phyloP scores from a whole-genome alignment of 2,329 filamentous ascomycete genomes.

The Leptographium galeiforme region DNA sequence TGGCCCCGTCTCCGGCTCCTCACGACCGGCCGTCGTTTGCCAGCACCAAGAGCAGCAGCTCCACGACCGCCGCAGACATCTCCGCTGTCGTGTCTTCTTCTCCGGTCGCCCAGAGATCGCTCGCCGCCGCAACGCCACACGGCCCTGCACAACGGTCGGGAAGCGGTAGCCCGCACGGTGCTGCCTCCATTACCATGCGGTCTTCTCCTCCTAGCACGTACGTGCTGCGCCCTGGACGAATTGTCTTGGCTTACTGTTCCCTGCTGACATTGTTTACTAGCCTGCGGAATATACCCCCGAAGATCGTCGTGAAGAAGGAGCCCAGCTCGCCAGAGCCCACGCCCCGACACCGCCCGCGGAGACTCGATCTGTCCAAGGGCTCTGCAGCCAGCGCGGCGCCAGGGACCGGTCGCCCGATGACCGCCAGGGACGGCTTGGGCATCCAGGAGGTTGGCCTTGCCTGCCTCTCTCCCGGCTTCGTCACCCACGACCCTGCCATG shows the following conservation, averaged over 20 bases:
- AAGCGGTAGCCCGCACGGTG: constrained; percentile 40
- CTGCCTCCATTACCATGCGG: constrained; percentile 24
- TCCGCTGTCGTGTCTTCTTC: constrained; percentile 24
- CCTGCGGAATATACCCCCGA: constrained; percentile 47
- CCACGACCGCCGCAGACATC: constrained; percentile 23
- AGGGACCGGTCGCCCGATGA: constrained; percentile 58
- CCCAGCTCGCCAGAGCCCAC: constrained; percentile 73
- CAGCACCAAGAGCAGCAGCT: constrained; percentile 5
- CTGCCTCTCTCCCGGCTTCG: constrained; percentile 88
- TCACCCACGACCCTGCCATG: constrained; percentile 94
- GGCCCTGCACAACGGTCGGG: constrained; percentile 32
- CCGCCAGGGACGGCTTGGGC: constrained; percentile 61
- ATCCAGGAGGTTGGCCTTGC: constrained; percentile 91
- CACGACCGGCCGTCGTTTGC: constrained; percentile 48
- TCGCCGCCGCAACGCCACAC: constrained; percentile 24
- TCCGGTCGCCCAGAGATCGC: constrained; percentile 31
- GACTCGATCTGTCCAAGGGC: constrained; percentile 63
- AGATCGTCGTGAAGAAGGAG: constrained; percentile 94
- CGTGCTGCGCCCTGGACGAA: constrained; percentile 18
- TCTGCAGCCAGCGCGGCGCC: constrained; percentile 36
- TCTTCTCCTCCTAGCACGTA: constrained; percentile 48
- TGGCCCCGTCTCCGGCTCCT: constrained; percentile 55
- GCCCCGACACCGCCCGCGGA: constrained; percentile 61
- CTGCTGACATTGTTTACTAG: constrained; percentile 15
- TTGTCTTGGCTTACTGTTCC: background rate